A percentile compares a stretch with the other conserved stretches of the same genome.
These are phyloP conservation scores for Theobroma grandiflorum DNA, from an alignment of 441 rosid species.

Conservation along the genomic window DNA sequence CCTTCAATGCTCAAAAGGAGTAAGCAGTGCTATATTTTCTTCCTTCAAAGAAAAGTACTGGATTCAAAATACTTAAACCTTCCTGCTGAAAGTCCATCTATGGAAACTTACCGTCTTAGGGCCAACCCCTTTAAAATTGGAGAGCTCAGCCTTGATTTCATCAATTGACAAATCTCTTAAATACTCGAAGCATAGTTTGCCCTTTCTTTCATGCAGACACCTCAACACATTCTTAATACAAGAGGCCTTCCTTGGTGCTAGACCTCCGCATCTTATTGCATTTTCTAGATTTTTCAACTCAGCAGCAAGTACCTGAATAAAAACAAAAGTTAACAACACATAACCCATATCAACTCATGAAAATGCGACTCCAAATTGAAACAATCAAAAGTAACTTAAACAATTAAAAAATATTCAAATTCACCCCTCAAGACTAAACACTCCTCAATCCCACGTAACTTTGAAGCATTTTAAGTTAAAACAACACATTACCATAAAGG, in stretches of 20 bases:
- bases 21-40: not conserved
- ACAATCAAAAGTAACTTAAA: not conserved
- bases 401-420: not conserved
- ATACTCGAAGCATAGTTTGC: constrained; percentile 81
- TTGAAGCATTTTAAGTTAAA: constrained; percentile 14
- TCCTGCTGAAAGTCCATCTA: not conserved
- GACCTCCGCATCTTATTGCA: constrained; percentile 90
- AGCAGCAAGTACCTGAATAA: constrained; percentile 67
- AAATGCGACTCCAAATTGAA: constrained; percentile 20
- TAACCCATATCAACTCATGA: constrained; percentile 8
- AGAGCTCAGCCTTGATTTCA: constrained; percentile 80
- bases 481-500: not conserved
- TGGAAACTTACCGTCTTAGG: constrained; percentile 72
- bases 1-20: not conserved
- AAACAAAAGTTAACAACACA: not conserved
- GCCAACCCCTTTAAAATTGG: constrained; percentile 82
- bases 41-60: not conserved
- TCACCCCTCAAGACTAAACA: not conserved
- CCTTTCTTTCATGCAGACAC: constrained; percentile 63
- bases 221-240: constrained; percentile 72
- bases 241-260: constrained; percentile 80
- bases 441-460: not conserved
- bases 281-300: constrained; percentile 61
- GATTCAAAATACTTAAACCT: not conserved
- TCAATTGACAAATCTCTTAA: constrained; percentile 61